Percentiles rank a stretch among this genome's conserved stretches.
These are phyloP conservation scores for Sphaerosporella brunnea DNA, from an alignment of 495 filamentous ascomycete genomes.

Conservation along the genomic window DNA sequence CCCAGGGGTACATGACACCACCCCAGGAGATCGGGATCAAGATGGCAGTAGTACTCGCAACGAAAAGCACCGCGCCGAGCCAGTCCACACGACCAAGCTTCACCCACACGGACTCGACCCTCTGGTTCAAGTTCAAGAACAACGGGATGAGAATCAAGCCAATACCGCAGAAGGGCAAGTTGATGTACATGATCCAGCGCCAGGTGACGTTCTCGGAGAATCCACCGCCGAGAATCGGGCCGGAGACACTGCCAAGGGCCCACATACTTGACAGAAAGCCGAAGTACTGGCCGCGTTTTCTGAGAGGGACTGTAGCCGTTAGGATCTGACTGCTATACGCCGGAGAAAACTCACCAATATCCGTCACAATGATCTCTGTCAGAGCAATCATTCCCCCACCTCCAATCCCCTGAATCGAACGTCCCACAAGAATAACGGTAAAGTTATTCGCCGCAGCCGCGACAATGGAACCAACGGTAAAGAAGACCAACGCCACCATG, in stretches of 20 bases:
- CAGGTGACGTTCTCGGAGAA: slow-evolving; percentile 48
- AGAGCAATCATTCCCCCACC: slow-evolving; percentile 46
- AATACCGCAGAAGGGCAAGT: slow-evolving; percentile 30
- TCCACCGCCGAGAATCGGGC: slow-evolving; percentile 50
- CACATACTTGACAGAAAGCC: slow-evolving; percentile 35
- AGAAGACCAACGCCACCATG: slow-evolving; percentile 34
- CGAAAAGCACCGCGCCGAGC: slow-evolving; percentile 40
- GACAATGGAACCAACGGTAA: slow-evolving; percentile 42
- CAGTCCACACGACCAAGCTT: slow-evolving; percentile 42
- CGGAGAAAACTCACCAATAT: slow-evolving; percentile 27
- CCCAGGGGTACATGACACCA: slow-evolving; percentile 38
- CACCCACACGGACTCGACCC: slow-evolving; percentile 5
- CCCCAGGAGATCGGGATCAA: slow-evolving; percentile 41
- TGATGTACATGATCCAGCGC: slow-evolving; percentile 37
- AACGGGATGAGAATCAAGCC: slow-evolving; percentile 28
- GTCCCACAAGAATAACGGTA: slow-evolving; percentile 42
- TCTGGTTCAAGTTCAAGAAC: slow-evolving; percentile 28
- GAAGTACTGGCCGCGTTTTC: slow-evolving; percentile 33
- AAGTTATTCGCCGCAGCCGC: slow-evolving; percentile 43
- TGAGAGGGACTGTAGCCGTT: slow-evolving; percentile 28
- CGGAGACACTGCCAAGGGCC: slow-evolving; percentile 47
- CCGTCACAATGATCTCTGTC: slow-evolving; percentile 48
- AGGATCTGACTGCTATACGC: not conserved
- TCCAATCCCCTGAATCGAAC: slow-evolving; percentile 52
- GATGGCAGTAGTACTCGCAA: slow-evolving; percentile 30